Evolutionary conservation across 805 yeast species (phyloP), one percentile per base, ranked within the genome.

Genomic region (Ogataea pini): DNA sequence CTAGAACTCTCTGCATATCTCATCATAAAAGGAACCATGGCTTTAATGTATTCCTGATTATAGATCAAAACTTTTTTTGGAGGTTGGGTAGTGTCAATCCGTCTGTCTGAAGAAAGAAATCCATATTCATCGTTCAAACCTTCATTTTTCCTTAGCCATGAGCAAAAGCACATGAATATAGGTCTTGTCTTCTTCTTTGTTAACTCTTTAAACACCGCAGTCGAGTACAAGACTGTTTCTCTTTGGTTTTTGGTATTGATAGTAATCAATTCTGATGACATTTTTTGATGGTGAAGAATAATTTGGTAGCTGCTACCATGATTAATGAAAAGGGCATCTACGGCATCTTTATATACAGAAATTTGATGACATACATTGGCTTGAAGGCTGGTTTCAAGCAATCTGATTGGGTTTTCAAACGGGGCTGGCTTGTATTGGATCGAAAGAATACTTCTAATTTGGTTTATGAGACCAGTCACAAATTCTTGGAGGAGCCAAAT

Each of bases 181-280:
- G 51, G 53, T 36, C 46, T 48, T 5, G 57, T 57, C 34, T 63
- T 63, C 33, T 47, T 43, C 42, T 63, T 63, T 8, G 58, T 54
- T 10, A 63, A 42, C 29, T 57, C 58, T 36, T 42, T 50, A 18
- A 62, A 47, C 17, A 52, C 61, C 1, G 42, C 24, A n/a, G 41
- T 45, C 5, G 59, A 46, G 44, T 62, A 57, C 9, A 33, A 22
- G 7, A 39, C 41, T 19, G 55, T 56, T 17, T 49, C 54, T 19
- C 24, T 55, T 7, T n/a, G 20, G 20, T 53, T 24, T 1, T 50
- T 17, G 8, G 57, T 46, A 34, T 56, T 51, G 31, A 61, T 49
- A 31, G 19, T 7, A 20, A 42, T 46, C 20, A 29, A 40, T 28
- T 25, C 33, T n/a, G 32, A 16, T 9, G 31, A 10, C 37, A 33